Evolutionary conservation across 192 early-diverging fungal genomes (phyloP).

Genomic region (Obelidium mucronatum): DNA sequence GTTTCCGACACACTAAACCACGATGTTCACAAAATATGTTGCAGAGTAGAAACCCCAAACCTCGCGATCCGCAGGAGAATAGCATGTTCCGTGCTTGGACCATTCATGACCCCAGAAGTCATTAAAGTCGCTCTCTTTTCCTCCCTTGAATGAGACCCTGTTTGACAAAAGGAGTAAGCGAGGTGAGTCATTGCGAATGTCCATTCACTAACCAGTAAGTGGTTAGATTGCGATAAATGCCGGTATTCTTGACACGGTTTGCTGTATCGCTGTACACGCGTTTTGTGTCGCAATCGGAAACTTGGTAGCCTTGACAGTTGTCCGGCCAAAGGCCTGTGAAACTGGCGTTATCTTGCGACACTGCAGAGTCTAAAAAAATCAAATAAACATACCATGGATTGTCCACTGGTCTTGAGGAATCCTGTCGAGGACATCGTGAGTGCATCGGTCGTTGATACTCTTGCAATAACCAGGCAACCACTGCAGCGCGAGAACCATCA

Average conservation of each 20-base stretch:
- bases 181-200: neutral
- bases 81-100: conserved; percentile 36
- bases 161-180: neutral
- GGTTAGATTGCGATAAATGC: conserved; percentile 27
- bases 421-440: conserved; percentile 28
- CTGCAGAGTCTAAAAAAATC: neutral
- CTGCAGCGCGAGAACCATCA: conserved; percentile 37
- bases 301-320: conserved; percentile 32
- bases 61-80: conserved; percentile 8
- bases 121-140: conserved; percentile 11
- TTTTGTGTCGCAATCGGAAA: conserved; percentile 32
- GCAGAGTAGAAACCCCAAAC: neutral
- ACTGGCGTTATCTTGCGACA: no score
- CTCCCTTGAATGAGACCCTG: conserved; percentile 40
- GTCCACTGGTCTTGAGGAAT: conserved; percentile 38
- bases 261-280: conserved; percentile 16
- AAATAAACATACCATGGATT: conserved; percentile 30
- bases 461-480: conserved; percentile 40
- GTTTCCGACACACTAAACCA: conserved; percentile 17
- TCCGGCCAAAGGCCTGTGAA: conserved; percentile 40
- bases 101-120: conserved; percentile 40
- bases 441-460: conserved; percentile 23
- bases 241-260: neutral
- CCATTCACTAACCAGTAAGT: conserved; percentile 9
- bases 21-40: neutral